Evolutionary conservation across 2,329 filamentous ascomycete genomes (phyloP), one percentile per base, ranked within the genome.

Genomic region (Cladorrhinum sp.): DNA sequence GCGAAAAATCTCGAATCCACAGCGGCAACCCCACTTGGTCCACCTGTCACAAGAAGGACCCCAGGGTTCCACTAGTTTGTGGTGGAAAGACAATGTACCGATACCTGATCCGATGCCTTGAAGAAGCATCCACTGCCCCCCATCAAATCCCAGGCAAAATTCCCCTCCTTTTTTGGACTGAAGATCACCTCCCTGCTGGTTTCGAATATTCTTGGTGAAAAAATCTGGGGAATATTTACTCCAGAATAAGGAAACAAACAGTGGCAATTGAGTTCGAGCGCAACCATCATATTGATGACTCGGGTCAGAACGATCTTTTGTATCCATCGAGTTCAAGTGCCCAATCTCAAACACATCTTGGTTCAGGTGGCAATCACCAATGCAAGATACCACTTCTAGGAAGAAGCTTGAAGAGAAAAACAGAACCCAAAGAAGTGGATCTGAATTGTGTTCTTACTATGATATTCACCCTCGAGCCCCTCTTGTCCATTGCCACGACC

Each of bases 21-120:
- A 58, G 58, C 61, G 59, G 58, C 55, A 64, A 63, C 59, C 67
- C 67, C 66, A 68, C 62, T 41, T 63, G 58, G 60, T 63, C 67
- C 65, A 68, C 62, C 41, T 63, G 60, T 63, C 64, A 64, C 60
- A 22, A 23, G 22, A 20, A 36, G 12, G 25, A n/a, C 58, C 61
- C 54, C 55, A 53, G 18, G 1, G 12, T 9, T 20, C 59, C 22
- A 23, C 54, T 7, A 13, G 18, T 29, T n/a, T n/a, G 20, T n/a
- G 41, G n/a, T 45, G 6, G 3, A 22, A 45, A n/a, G 8, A 18
- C 2, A 7, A 64, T 18, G 66, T 68, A 68, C 58, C 50, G 25
- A 53, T 67, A 68, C 65, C 50, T 60, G 25, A 12, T 36, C 16
- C 22, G 24, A 56, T 50, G 41, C 41, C 41, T 45, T 45, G 18